A percentile compares a stretch with the other conserved stretches of the same genome.
These are phyloP conservation scores for Aspergillus sclerotioniger DNA, from an alignment of 495 filamentous ascomycete genomes.

Conservation along the genomic window DNA sequence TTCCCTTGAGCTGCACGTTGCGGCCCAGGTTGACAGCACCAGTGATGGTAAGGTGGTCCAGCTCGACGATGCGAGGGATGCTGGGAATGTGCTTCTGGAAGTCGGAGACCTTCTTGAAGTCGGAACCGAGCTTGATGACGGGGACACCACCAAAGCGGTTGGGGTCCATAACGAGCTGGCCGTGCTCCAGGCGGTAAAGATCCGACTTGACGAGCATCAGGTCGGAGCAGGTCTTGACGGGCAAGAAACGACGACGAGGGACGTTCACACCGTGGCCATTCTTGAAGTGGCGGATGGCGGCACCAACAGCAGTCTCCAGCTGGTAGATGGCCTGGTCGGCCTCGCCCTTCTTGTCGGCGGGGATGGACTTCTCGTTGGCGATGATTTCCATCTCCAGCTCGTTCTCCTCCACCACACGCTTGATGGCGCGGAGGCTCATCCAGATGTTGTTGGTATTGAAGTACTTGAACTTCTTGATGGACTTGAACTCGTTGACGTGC, in stretches of 20 bases:
- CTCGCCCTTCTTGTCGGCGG: constrained; percentile 99
- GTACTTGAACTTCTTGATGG: constrained; percentile 99
- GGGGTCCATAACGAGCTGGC: constrained; percentile 92
- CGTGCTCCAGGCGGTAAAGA: constrained; percentile 99
- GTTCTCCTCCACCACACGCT: constrained; percentile 97
- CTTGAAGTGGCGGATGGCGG: constrained; percentile 97
- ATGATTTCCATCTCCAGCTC: constrained; percentile 99
- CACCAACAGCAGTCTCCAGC: constrained; percentile 97
- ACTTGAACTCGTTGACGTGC: constrained; percentile 99
- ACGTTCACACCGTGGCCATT: constrained; percentile 99
- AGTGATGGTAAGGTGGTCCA: constrained; percentile 97
- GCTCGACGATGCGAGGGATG: constrained; percentile 97
- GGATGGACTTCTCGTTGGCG: constrained; percentile 96
- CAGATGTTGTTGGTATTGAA: constrained; percentile 99
- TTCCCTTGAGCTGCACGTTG: constrained; percentile 93
- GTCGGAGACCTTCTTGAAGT: constrained; percentile 99
- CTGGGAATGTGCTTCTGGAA: constrained; percentile 97
- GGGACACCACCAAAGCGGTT: constrained; percentile 97
- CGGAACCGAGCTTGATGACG: constrained; percentile 95
- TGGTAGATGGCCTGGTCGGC: constrained; percentile 96
- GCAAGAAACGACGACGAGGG: constrained; percentile 94
- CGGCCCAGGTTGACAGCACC: constrained; percentile 94
- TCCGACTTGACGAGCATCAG: constrained; percentile 99
- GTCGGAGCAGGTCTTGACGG: constrained; percentile 99
- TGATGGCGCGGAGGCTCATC: constrained; percentile 96